These are phyloP conservation scores for Cladophialophora chaetospira DNA, from an alignment of 2,329 filamentous ascomycete genomes.

Conservation along the genomic window DNA sequence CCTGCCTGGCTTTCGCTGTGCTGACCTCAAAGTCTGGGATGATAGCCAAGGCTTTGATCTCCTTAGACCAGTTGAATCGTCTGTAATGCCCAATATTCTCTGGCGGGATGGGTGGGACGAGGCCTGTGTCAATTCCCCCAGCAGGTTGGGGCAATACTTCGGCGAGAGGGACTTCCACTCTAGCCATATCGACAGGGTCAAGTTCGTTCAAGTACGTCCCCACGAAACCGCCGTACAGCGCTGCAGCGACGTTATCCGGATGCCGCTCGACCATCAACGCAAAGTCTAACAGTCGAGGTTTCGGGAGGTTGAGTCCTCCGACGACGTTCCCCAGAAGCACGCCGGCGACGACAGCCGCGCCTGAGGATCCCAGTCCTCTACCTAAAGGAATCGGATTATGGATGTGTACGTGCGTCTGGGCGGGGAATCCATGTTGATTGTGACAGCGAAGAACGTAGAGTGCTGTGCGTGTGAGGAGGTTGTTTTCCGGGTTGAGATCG, in stretches of 20 bases:
- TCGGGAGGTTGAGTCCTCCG: constrained; percentile 68
- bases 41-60: constrained; percentile 96
- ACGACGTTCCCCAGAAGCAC: constrained; percentile 92
- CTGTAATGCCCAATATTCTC: constrained; percentile 92
- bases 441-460: constrained; percentile 94
- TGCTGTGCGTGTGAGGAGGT: constrained; percentile 91
- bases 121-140: constrained; percentile 86
- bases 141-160: constrained; percentile 90
- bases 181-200: constrained; percentile 81
- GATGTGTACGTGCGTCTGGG: constrained; percentile 88
- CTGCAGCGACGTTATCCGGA: constrained; percentile 92
- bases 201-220: constrained; percentile 95
- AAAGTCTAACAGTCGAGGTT: constrained; percentile 82
- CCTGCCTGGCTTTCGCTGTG: constrained; percentile 86
- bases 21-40: constrained; percentile 95
- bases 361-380: constrained; percentile 89
- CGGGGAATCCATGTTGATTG: constrained; percentile 78
- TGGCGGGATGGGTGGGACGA: constrained; percentile 84
- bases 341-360: constrained; percentile 91
- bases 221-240: constrained; percentile 93
- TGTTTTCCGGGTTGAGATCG: constrained; percentile 78
- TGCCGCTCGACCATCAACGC: constrained; percentile 92
- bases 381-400: constrained; percentile 93
- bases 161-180: constrained; percentile 89
- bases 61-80: constrained; percentile 88